Percentiles rank a stretch among this genome's conserved stretches.
Evolutionary conservation across 352 stramenopile species (phyloP).

Genomic region (Thalassiosira hispida): DNA sequence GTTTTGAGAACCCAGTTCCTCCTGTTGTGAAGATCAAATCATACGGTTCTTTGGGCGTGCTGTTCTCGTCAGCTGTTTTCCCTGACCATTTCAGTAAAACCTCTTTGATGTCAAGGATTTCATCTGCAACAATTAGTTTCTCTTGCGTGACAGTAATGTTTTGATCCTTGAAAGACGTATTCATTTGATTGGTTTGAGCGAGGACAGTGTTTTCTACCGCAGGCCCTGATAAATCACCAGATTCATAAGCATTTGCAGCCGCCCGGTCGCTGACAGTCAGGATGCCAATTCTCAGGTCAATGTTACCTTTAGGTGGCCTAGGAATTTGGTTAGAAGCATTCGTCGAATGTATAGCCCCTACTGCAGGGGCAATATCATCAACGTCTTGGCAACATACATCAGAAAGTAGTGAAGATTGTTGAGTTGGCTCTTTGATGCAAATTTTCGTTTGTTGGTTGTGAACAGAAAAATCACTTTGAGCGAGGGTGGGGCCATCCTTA

Average conservation of each 20-base stretch:
- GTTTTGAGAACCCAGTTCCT: conserved; percentile 82
- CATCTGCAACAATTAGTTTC: conserved; percentile 80
- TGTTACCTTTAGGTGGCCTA: conserved; percentile 38
- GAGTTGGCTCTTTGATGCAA: conserved; percentile 4
- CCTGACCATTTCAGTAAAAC: conserved; percentile 63
- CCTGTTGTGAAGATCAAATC: conserved; percentile 86
- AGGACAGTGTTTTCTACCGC: conserved; percentile 64
- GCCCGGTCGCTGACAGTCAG: conserved; percentile 87
- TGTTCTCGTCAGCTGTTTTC: conserved; percentile 12
- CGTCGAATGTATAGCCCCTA: conserved; percentile 2
- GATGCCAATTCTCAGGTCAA: conserved; percentile 71
- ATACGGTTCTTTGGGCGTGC: conserved; percentile 16
- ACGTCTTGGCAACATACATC: conserved; percentile 86
- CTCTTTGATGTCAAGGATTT: conserved; percentile 70
- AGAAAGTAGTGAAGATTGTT: conserved; percentile 60
- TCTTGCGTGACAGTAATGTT: conserved; percentile 27
- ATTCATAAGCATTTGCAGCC: conserved; percentile 72
- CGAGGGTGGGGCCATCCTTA: neutral
- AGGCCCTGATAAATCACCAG: conserved; percentile 83
- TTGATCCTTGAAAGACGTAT: conserved; percentile 34
- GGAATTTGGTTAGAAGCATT: conserved; percentile 38
- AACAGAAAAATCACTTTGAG: neutral
- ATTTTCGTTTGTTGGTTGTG: neutral
- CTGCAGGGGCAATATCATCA: conserved; percentile 25
- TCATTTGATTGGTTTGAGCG: conserved; percentile 31